phyloP scores from a whole-genome alignment of 2,329 filamentous ascomycete genomes.

The Scedosporium boydii region DNA sequence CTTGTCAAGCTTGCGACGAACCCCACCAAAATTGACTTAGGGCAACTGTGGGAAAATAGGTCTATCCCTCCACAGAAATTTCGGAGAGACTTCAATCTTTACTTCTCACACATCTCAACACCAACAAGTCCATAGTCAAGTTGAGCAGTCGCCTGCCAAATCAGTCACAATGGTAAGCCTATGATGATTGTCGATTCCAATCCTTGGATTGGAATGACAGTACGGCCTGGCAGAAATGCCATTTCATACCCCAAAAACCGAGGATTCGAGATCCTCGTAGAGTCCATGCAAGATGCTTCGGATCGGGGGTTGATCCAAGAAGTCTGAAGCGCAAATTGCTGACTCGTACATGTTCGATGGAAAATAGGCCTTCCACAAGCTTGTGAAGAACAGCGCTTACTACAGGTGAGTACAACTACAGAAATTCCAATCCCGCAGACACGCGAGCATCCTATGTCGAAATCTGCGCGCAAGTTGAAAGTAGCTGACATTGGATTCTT shows the following conservation, averaged over 20 bases:
- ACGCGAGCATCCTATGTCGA: too few species aligned
- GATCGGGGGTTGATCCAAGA: slow-evolving; percentile 27
- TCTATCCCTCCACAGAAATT: slow-evolving; percentile 30
- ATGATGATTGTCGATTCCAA: slow-evolving; percentile 14
- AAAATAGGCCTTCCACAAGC: slow-evolving; percentile 77
- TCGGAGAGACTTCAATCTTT: slow-evolving; percentile 8
- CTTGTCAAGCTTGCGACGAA: not conserved
- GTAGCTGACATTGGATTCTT: slow-evolving; percentile 19
- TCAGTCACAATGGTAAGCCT: slow-evolving; percentile 63
- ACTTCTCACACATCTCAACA: slow-evolving; percentile 5
- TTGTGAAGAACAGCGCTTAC: slow-evolving; percentile 97
- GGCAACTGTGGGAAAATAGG: slow-evolving; percentile 4
- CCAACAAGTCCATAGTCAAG: slow-evolving; percentile 1
- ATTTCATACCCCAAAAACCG: slow-evolving; percentile 12
- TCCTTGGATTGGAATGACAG: not conserved
- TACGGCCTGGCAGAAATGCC: slow-evolving; percentile 32
- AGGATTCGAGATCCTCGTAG: slow-evolving; percentile 21
- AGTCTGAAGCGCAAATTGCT: slow-evolving; percentile 99
- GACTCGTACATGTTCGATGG: slow-evolving; percentile 62
- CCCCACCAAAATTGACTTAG: slow-evolving; percentile 6
- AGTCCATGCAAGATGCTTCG: slow-evolving; percentile 99
- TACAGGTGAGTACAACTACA: slow-evolving; percentile 63
- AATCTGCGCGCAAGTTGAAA: not conserved
- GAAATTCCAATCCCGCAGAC: too few species aligned
- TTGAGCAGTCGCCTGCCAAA: slow-evolving; percentile 15